Conservation (phyloP, 148 eudicot species). For the Chenopodium suecicum region DNA sequence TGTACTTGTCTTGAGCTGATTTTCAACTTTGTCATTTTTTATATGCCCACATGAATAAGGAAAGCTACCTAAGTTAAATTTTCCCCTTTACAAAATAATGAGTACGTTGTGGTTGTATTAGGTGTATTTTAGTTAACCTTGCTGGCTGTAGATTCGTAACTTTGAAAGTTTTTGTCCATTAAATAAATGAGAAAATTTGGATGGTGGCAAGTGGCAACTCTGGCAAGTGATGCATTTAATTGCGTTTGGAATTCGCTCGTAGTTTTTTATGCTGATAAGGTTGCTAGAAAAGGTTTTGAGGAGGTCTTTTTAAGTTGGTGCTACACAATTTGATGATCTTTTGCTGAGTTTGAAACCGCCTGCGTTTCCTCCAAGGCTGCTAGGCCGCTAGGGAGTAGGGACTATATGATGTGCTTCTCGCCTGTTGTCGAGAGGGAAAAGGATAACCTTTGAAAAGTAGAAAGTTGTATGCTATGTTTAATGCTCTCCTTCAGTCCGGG, state of each 20-base stretch:
- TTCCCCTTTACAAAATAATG: not conserved
- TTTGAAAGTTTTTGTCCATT: too few species aligned
- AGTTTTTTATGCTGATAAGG: not conserved
- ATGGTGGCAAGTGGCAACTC: too few species aligned
- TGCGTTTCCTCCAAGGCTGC: not conserved
- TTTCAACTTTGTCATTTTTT: not conserved
- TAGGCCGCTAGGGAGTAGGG: not conserved
- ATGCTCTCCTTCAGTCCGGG: not conserved
- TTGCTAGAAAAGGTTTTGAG: not conserved
- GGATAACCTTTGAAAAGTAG: not conserved
- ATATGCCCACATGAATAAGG: not conserved
- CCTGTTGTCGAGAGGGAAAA: too few species aligned
- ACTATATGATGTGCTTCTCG: not conserved
- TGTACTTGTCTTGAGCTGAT: not conserved
- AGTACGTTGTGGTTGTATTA: not conserved
- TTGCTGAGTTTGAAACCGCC: not conserved
- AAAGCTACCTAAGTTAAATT: not conserved
- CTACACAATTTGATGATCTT: not conserved
- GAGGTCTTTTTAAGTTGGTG: not conserved
- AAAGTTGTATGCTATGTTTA: not conserved
- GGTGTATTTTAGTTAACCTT: not conserved
- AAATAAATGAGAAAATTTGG: too few species aligned
- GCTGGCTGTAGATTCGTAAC: too few species aligned
- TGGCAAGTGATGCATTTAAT: too few species aligned
- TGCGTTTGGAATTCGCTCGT: not conserved